Conservation (phyloP, 2,329 filamentous ascomycete species). For the Orbilia quercus region DNA sequence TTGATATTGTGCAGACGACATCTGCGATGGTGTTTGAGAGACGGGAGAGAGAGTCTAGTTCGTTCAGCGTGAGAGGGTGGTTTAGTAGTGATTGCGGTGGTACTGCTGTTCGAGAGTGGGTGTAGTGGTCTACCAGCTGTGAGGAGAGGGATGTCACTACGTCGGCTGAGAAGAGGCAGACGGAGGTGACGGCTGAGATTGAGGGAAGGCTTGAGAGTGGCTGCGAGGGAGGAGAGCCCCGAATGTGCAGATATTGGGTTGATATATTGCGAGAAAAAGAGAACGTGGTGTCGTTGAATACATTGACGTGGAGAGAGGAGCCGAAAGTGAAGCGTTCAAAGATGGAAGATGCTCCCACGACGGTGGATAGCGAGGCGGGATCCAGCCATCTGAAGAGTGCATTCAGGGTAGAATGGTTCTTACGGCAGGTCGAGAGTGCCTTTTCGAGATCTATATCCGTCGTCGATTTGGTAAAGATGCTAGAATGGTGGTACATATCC, state of each 20-base stretch:
- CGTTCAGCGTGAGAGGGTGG: constrained; percentile 36
- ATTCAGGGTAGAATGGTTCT: constrained; percentile 24
- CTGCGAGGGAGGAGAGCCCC: constrained; percentile 38
- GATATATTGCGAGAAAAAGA: constrained; percentile 12
- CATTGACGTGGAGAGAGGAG: constrained; percentile 31
- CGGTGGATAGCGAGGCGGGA: constrained; percentile 2
- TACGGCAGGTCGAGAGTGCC: constrained; percentile 28
- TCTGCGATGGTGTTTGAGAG: constrained; percentile 53
- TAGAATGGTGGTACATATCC: constrained; percentile 32
- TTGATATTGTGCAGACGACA: constrained; percentile 32
- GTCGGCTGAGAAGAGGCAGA: constrained; percentile 47
- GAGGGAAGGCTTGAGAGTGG: constrained; percentile 18
- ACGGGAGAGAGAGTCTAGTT: constrained; percentile 38
- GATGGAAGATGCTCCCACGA: constrained; percentile 8
- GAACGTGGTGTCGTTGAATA: constrained; percentile 30
- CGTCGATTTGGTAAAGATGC: constrained; percentile 4
- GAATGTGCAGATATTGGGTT: constrained; percentile 39
- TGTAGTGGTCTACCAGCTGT: constrained; percentile 10
- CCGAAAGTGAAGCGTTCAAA: constrained; percentile 46
- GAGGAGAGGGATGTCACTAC: constrained; percentile 33
- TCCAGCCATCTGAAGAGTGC: constrained; percentile 25
- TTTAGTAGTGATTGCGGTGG: not conserved
- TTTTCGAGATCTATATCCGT: constrained; percentile 23
- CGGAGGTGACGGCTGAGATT: constrained; percentile 27
- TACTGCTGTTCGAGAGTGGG: not conserved